A percentile compares a stretch with the other conserved stretches of the same genome.
These are phyloP conservation scores for Gossypium schwendimanii DNA, from an alignment of 441 rosid genomes.

Conservation along the genomic window DNA sequence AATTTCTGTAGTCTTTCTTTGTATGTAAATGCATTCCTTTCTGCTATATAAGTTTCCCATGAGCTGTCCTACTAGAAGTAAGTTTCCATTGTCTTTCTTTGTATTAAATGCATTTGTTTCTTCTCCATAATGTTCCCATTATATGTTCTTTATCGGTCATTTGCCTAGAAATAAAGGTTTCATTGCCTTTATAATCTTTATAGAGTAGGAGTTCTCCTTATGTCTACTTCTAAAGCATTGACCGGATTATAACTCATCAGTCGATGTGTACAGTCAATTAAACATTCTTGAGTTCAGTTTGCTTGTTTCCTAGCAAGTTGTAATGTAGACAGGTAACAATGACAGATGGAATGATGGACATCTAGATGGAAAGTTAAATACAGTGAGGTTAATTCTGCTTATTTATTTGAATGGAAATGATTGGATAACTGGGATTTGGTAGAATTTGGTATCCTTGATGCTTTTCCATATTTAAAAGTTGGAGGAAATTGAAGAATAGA, in stretches of 20 bases:
- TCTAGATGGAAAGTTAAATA: conserved; percentile 2
- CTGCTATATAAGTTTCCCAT: neutral
- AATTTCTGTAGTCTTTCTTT: conserved; percentile 19
- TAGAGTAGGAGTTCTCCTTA: neutral
- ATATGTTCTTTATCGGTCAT: neutral
- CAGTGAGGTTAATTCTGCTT: neutral
- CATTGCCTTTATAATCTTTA: neutral
- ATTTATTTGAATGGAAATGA: neutral
- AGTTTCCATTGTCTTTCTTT: neutral
- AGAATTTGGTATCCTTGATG: neutral
- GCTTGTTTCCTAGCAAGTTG: neutral
- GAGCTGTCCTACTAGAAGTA: neutral
- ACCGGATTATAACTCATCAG: conserved; percentile 2
- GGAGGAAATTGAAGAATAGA: neutral
- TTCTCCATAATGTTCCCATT: neutral
- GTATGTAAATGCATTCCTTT: neutral
- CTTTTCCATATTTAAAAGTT: neutral
- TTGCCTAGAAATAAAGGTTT: neutral
- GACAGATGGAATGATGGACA: neutral
- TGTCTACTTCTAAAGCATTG: neutral
- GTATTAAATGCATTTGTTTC: neutral
- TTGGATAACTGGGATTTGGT: neutral
- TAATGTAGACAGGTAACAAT: neutral
- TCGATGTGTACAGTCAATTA: neutral
- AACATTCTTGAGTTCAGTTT: neutral